Evolutionary conservation across 768 basidiomycete species (phyloP), one percentile per base, ranked within the genome.

Genomic region (Tulasnella sp.): DNA sequence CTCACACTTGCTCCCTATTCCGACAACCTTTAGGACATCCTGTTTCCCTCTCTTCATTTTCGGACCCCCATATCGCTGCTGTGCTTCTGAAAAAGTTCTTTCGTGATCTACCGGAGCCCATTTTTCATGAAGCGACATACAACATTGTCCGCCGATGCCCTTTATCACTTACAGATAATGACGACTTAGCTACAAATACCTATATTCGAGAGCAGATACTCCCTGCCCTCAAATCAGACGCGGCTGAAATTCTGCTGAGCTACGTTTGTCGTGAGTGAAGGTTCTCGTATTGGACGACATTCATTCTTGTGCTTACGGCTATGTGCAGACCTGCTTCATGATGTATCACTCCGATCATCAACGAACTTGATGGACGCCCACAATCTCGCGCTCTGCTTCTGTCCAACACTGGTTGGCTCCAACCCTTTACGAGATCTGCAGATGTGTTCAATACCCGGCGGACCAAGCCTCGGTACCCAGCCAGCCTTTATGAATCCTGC

Each of bases 21-120:
- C n/a, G n/a, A n/a, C n/a, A n/a, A n/a, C n/a, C n/a, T n/a, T n/a
- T 58, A 86, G 86, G 86, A 11, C 80, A 89, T 63, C 82, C 90
- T 1, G 84, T 93, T 9, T 87, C 86, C 1, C 71, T 93, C 44
- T 73, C 80, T n/a, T 83, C 76, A 1, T 91, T 87, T 66, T 78
- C 76, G 0, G 88, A 91, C 65, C 84, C 87, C 4, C 78, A 88
- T 69, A 77, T 93, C 1, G 86, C 88, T 2, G 88, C 90, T 8
- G 90, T 92, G 1, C 75, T 93, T 34, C 72, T 93, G 56, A 92
- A 93, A 74, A 90, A 88, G 68, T 91, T 86, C 68, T 72, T 93
- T 24, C 80, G 87, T 38, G 87, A 90, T 69, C 74, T 93, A 1
- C 87, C 88, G 1, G 77, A 80, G 52, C 85, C 90, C 3, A 71